Evolutionary conservation across 805 yeast genomes (phyloP).

Genomic region (Aciculoconidium aculeatum): DNA sequence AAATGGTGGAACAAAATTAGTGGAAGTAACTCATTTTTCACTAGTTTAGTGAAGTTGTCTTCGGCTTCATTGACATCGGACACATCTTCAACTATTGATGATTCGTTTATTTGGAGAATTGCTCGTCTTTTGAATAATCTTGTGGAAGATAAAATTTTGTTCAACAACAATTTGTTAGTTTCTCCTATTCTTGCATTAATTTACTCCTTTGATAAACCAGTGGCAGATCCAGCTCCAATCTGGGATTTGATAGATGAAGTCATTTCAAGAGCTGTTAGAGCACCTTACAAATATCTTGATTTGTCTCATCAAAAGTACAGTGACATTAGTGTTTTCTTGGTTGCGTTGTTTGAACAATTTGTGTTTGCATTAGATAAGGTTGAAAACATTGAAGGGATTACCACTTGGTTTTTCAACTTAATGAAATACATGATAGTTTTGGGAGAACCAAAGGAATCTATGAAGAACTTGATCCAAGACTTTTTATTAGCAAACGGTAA

Average conservation of each 20-base stretch:
- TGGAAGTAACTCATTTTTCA: slow-evolving; percentile 52
- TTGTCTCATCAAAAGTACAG: slow-evolving; percentile 23
- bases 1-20: slow-evolving; percentile 74
- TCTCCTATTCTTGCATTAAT: slow-evolving; percentile 55
- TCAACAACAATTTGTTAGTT: slow-evolving; percentile 42
- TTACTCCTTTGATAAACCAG: slow-evolving; percentile 33
- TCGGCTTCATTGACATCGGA: slow-evolving; percentile 11
- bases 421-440: slow-evolving; percentile 42
- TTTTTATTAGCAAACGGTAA: slow-evolving; percentile 3
- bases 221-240: slow-evolving; percentile 18
- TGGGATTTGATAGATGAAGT: slow-evolving; percentile 74
- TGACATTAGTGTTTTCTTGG: slow-evolving; percentile 28
- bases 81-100: slow-evolving; percentile 15
- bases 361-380: slow-evolving; percentile 39
- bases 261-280: slow-evolving; percentile 57
- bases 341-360: slow-evolving; percentile 59
- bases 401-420: slow-evolving; percentile 48
- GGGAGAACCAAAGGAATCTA: slow-evolving; percentile 50
- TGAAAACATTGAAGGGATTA: slow-evolving; percentile 10
- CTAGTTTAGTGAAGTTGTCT: slow-evolving; percentile 51
- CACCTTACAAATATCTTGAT: slow-evolving; percentile 87
- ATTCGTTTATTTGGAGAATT: slow-evolving; percentile 35
- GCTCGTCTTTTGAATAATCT: slow-evolving; percentile 44
- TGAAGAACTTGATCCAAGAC: slow-evolving; percentile 13
- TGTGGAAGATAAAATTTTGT: slow-evolving; percentile 46